Conservation (phyloP, 2,329 filamentous ascomycete genomes). For the Cladobotryum protrusum region DNA sequence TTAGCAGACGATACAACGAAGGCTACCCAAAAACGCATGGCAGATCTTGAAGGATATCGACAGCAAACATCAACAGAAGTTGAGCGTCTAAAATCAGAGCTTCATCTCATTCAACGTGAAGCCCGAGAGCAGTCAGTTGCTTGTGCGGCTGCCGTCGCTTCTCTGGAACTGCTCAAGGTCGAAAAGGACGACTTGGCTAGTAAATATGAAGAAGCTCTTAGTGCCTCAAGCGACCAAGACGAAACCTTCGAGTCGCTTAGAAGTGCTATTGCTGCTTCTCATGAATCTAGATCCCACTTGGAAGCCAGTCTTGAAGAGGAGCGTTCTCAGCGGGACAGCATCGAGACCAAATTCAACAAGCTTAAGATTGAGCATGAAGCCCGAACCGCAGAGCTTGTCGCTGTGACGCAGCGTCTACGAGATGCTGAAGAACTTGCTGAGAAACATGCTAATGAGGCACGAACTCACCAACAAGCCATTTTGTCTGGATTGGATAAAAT, state of each 20-base stretch:
- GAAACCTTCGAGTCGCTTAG: slow-evolving; percentile 69
- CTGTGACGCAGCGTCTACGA: slow-evolving; percentile 63
- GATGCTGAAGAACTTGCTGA: slow-evolving; percentile 87
- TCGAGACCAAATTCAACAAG: slow-evolving; percentile 69
- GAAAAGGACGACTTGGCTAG: slow-evolving; percentile 74
- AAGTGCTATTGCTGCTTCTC: slow-evolving; percentile 71
- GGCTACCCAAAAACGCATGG: slow-evolving; percentile 74
- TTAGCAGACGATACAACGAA: slow-evolving; percentile 83
- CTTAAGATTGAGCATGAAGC: slow-evolving; percentile 80
- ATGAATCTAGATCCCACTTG: slow-evolving; percentile 67
- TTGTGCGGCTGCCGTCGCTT: slow-evolving; percentile 68
- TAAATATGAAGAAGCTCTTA: slow-evolving; percentile 61
- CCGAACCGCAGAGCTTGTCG: slow-evolving; percentile 69
- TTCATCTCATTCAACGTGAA: slow-evolving; percentile 72
- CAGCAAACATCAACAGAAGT: slow-evolving; percentile 79
- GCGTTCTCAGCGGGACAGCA: slow-evolving; percentile 62
- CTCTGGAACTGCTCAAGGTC: slow-evolving; percentile 69
- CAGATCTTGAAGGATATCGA: slow-evolving; percentile 76
- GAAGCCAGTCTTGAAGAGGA: slow-evolving; percentile 83
- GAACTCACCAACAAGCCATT: slow-evolving; percentile 76
- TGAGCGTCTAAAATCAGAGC: slow-evolving; percentile 76
- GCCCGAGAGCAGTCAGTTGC: slow-evolving; percentile 76
- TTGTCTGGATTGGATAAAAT: slow-evolving; percentile 77
- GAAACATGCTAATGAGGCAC: slow-evolving; percentile 80
- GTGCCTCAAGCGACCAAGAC: slow-evolving; percentile 62